Base-by-base conservation (phyloP, 2,329 filamentous ascomycete genomes). In the Aureobasidium sp. region DNA sequence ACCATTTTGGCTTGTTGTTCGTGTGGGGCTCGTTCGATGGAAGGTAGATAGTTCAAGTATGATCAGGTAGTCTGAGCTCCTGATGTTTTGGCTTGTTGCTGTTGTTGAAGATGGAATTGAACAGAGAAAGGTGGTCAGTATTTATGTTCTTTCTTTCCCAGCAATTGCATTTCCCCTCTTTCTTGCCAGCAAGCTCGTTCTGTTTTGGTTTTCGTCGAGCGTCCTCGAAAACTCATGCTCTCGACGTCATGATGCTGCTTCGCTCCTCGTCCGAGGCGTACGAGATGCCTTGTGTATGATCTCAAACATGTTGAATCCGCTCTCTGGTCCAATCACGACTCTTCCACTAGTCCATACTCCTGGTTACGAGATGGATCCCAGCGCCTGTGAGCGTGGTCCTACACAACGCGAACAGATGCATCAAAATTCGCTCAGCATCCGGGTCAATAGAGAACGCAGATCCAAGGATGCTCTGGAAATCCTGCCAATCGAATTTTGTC, bases 361-460 rank as follows among this genome's bases (percentile, higher is more conserved):
- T 17, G 37, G 37, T 27, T 34, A 55, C 36, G 36, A 42, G 22
- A 42, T 29, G 7, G 22, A 12, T n/a, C 12, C 20, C 17, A 41
- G 51, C 36, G 11, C 17, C 25, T 42, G 8, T n/a, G 37, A 55
- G 17, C 25, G 36, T 22, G 22, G 51, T 55, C 22, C 22, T 55
- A 55, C 51, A 29, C 15, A 9, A 22, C 51, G 37, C 36, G 37
- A 55, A 15, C 25, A 42, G 3, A 11, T 42, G 22, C 9, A 41
- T 9, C 25, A 20, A 29, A 6, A 27, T 29, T 17, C 4, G 14
- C 34, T 42, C 51, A 22, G 25, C 11, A 34, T 45, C 27, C 15
- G 53, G 39, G 36, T 36, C 53, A 45, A 17, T 27, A 44, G 27
- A 56, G n/a, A 39, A 56, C 41, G 53, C 53, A 56, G 53, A 39